A percentile compares a stretch with the other conserved stretches of the same genome.
These are phyloP conservation scores for Arachis monticola DNA, from an alignment of 331 rosid species.

Conservation along the genomic window DNA sequence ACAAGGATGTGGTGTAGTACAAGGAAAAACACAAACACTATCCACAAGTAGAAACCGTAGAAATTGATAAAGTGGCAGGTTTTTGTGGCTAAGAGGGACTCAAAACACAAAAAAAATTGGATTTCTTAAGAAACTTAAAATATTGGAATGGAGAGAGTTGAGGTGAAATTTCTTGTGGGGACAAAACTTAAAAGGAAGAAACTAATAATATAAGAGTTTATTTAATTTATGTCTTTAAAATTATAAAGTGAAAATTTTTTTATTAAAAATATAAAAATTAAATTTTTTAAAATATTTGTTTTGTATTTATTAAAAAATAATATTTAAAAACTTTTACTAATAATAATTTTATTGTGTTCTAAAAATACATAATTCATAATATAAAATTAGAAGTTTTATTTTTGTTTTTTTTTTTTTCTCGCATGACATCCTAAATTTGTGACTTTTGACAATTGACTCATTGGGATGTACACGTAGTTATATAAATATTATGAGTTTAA, in stretches of 20 bases:
- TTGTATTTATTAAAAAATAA: no score
- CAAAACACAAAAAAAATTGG: background rate
- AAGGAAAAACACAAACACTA: no score
- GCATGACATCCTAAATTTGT: background rate
- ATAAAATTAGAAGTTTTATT: conserved; percentile 17
- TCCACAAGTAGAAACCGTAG: background rate
- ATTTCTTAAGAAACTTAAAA: background rate
- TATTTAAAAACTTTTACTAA: no score
- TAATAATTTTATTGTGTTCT: no score
- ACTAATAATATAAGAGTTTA: no score
- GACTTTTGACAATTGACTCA: conserved; percentile 39
- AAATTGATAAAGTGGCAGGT: conserved; percentile 12
- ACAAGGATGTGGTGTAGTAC: no score
- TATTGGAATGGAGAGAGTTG: background rate
- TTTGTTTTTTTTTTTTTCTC: background rate
- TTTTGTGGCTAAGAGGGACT: background rate
- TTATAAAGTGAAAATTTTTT: no score
- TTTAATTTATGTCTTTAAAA: no score
- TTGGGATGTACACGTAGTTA: no score
- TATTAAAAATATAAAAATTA: no score
- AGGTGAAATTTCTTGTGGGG: conserved; percentile 31
- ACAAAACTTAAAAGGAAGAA: background rate
- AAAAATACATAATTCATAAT: no score
- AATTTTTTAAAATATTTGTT: no score
- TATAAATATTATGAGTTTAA: background rate